Percentiles rank a stretch among this genome's conserved stretches.
Conservation (phyloP, 2,329 filamentous ascomycete genomes). For the Fusarium sp. region DNA sequence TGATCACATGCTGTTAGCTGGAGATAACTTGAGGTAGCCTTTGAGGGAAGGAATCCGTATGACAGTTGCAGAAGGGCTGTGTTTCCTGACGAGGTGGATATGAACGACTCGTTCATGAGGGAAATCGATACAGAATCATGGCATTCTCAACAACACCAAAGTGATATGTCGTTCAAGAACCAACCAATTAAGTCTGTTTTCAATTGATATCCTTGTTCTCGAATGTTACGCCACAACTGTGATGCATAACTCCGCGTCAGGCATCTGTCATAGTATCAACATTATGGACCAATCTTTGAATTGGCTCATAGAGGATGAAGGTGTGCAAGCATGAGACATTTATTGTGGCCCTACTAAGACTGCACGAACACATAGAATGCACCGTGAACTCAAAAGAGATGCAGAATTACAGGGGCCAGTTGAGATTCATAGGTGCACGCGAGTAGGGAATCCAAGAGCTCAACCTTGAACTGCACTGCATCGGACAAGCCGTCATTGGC, state of each 20-base stretch:
- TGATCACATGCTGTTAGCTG: conserved; percentile 7
- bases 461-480: conserved; percentile 11
- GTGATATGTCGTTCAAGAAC: conserved; percentile 4
- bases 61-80: conserved; percentile 17
- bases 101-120: conserved; percentile 17
- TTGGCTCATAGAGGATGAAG: not conserved
- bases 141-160: conserved; percentile 15
- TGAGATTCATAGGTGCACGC: conserved; percentile 3
- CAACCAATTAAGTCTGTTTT: conserved; percentile 3
- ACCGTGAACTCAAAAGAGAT: conserved; percentile 21
- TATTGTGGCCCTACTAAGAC: not conserved
- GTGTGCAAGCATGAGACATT: conserved; percentile 17
- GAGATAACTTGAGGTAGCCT: conserved; percentile 16
- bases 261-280: conserved; percentile 12
- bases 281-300: conserved; percentile 7
- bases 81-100: conserved; percentile 19
- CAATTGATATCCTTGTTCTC: conserved; percentile 9
- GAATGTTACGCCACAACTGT: conserved; percentile 14
- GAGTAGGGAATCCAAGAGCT: not conserved
- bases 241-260: conserved; percentile 15
- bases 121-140: conserved; percentile 14
- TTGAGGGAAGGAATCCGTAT: conserved; percentile 9
- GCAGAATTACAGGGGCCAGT: conserved; percentile 9
- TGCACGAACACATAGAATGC: conserved; percentile 8
- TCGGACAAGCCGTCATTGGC: conserved; percentile 38